phyloP scores from a whole-genome alignment of 192 early-diverging fungal species.

The Chytriomyces hyalinus region DNA sequence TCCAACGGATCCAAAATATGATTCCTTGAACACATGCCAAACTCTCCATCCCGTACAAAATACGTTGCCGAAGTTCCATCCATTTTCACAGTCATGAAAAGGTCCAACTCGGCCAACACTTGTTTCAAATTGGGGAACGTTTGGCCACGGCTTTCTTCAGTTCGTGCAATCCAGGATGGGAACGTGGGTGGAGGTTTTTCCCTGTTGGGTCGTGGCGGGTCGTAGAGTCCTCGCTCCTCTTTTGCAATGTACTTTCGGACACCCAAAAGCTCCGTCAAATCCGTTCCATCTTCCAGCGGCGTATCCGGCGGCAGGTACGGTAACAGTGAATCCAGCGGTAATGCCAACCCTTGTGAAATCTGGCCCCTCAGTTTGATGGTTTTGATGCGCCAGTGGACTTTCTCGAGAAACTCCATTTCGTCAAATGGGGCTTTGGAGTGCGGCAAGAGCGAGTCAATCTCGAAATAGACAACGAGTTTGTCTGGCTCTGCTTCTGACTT shows the following conservation, averaged over 20 bases:
- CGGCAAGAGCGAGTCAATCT: constrained; percentile 33
- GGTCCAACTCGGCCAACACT: constrained; percentile 10
- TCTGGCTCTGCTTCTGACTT: not conserved
- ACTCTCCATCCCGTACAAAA: constrained; percentile 19
- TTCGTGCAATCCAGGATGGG: not conserved
- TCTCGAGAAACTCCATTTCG: constrained; percentile 14
- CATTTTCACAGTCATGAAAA: constrained; percentile 20
- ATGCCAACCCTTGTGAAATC: constrained; percentile 31
- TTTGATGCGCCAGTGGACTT: constrained; percentile 17
- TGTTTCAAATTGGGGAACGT: constrained; percentile 3
- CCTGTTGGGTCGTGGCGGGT: not conserved
- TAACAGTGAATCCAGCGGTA: not conserved
- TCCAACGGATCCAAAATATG: not conserved
- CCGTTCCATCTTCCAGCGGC: not conserved
- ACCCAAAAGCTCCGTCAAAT: constrained; percentile 14
- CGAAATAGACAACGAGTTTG: constrained; percentile 29
- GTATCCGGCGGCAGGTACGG: too few relatives aligned
- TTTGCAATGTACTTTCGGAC: not conserved
- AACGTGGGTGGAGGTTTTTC: not conserved
- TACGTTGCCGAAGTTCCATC: constrained; percentile 35
- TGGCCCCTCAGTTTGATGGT: constrained; percentile 31
- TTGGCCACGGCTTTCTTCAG: not conserved
- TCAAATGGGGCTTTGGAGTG: constrained; percentile 19
- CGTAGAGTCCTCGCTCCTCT: not conserved
- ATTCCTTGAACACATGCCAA: constrained; percentile 32